Conservation (phyloP, 169 alveolate species). For the Eimeria praecox region DNA sequence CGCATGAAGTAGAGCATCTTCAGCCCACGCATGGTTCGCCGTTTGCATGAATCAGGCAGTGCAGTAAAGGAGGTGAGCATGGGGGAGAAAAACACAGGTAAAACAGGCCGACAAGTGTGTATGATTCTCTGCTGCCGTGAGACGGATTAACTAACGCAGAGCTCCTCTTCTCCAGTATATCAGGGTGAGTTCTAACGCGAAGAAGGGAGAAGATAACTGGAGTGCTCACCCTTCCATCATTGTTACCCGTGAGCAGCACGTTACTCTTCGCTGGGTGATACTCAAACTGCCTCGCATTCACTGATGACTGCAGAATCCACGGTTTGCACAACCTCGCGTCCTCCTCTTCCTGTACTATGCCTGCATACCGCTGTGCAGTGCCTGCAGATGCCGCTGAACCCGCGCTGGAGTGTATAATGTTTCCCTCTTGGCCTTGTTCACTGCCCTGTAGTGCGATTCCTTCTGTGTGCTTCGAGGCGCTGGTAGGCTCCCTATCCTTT, state of each 20-base stretch:
- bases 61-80: background rate
- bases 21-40: background rate
- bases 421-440: background rate
- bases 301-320: conserved; percentile 73
- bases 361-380: conserved; percentile 22
- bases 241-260: conserved; percentile 82
- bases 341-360: conserved; percentile 46
- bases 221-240: conserved; percentile 81
- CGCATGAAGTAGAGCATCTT: background rate
- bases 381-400: background rate
- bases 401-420: background rate
- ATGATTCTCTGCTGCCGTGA: conserved; percentile 24
- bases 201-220: background rate
- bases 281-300: conserved; percentile 85
- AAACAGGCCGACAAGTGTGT: background rate
- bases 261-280: conserved; percentile 79
- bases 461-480: background rate
- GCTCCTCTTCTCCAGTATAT: background rate
- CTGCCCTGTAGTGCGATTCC: background rate
- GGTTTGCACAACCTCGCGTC: conserved; percentile 23
- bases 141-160: conserved; percentile 33
- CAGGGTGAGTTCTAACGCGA: background rate
- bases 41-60: background rate
- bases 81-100: background rate
- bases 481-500: background rate